Conservation (phyloP, 768 basidiomycete genomes). For the Hypholoma fasciculare region DNA sequence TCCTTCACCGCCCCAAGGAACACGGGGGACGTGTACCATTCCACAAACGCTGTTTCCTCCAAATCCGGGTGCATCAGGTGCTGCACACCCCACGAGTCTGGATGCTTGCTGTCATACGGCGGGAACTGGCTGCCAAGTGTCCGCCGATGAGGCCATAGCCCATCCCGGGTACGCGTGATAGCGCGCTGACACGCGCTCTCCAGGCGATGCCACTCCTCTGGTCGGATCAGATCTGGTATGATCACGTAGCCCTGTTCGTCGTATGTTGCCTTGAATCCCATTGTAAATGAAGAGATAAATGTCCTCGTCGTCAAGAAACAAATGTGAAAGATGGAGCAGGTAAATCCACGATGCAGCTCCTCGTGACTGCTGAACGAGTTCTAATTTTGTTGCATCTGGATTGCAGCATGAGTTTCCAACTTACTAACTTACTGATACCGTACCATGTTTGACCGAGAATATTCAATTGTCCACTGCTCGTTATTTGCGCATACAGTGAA, state of each 20-base stretch:
- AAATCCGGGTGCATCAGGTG: constrained; percentile 81
- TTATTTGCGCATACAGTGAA: neutral
- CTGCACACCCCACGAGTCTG: constrained; percentile 82
- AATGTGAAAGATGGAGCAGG: neutral
- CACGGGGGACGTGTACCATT: constrained; percentile 64
- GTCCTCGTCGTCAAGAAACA: neutral
- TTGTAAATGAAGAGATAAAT: constrained; percentile 16
- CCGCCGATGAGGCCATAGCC: constrained; percentile 64
- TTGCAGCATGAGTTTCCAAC: too few relatives aligned
- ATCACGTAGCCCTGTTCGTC: constrained; percentile 68
- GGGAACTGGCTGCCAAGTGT: constrained; percentile 82
- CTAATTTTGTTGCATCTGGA: too few relatives aligned
- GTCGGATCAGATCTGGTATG: constrained; percentile 52
- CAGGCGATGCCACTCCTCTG: constrained; percentile 38
- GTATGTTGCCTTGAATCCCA: constrained; percentile 49
- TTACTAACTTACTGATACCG: too few relatives aligned
- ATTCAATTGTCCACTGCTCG: neutral
- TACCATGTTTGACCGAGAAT: too few relatives aligned
- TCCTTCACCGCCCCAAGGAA: constrained; percentile 43
- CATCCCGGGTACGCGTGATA: constrained; percentile 53
- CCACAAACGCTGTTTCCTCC: constrained; percentile 54
- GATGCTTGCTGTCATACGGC: constrained; percentile 57
- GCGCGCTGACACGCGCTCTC: constrained; percentile 50
- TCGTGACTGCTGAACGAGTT: too few relatives aligned
- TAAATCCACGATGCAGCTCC: too few relatives aligned